A percentile compares a stretch with the other conserved stretches of the same genome.
Evolutionary conservation across 31 red algal species (phyloP).

Genomic region (Bonnemaisonia californica): DNA sequence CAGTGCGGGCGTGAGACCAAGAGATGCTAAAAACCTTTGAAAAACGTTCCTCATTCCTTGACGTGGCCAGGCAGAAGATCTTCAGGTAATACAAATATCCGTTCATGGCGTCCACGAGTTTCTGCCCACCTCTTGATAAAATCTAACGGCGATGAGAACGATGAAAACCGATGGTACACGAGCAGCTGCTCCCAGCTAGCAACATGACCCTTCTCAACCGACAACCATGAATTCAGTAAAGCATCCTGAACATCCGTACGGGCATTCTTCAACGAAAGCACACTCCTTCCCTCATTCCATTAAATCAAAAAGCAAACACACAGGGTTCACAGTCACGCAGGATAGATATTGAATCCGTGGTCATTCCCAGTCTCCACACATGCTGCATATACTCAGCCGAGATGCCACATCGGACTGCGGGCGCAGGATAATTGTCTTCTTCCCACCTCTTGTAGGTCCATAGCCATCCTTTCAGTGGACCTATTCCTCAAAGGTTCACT

Average conservation of each 20-base stretch:
- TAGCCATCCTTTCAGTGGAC: too few relatives aligned
- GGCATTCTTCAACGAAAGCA: not conserved
- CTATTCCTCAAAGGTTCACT: too few relatives aligned
- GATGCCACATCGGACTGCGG: not conserved
- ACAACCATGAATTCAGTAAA: not conserved
- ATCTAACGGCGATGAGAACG: slow-evolving; percentile 18
- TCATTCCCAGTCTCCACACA: slow-evolving; percentile 28
- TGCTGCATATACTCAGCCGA: slow-evolving; percentile 1
- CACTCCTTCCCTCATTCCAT: not conserved
- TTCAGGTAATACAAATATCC: too few relatives aligned
- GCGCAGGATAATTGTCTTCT: not conserved
- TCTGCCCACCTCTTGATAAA: too few relatives aligned
- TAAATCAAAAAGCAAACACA: slow-evolving; percentile 19
- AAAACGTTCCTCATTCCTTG: not conserved
- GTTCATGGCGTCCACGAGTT: too few relatives aligned
- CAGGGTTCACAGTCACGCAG: not conserved
- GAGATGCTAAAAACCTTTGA: too few relatives aligned
- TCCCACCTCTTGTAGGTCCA: too few relatives aligned
- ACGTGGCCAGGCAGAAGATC: not conserved
- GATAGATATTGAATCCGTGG: not conserved
- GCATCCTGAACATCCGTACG: not conserved
- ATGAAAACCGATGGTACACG: not conserved
- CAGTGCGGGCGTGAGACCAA: not conserved
- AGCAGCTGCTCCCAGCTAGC: slow-evolving; percentile 5
- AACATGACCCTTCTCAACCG: slow-evolving; percentile 13